A percentile compares a stretch with the other conserved stretches of the same genome.
These are phyloP conservation scores for Pistacia integerrima DNA, from an alignment of 345 rosid genomes.

Conservation along the genomic window DNA sequence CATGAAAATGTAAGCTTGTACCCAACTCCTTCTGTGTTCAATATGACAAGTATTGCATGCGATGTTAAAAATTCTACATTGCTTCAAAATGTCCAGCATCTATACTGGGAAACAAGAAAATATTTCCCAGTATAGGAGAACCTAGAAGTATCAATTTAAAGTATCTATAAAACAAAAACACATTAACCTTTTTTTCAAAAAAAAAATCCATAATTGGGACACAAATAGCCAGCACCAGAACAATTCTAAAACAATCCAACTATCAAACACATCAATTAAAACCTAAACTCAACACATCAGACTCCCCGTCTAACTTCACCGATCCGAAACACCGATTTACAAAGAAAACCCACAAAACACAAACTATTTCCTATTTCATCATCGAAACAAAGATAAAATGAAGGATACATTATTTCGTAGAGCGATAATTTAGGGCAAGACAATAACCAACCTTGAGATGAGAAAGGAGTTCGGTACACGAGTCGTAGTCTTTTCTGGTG, in stretches of 20 bases:
- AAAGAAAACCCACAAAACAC: not conserved
- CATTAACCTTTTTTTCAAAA: not conserved
- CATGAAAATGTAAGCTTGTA: not conserved
- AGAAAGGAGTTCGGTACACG: constrained; percentile 56
- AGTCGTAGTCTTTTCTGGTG: constrained; percentile 64
- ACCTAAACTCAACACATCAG: not conserved
- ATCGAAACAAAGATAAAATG: not conserved
- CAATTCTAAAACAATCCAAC: not conserved
- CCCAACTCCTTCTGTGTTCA: not conserved
- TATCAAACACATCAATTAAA: not conserved
- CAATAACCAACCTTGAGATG: constrained; percentile 91
- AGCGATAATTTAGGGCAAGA: constrained; percentile 34
- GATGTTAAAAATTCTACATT: not conserved
- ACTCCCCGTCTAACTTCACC: not conserved
- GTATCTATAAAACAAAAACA: not conserved
- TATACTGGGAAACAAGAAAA: no score
- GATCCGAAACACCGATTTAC: not conserved
- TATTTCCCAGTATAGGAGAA: not conserved
- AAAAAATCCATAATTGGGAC: not conserved
- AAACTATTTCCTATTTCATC: not conserved
- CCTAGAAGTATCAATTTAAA: not conserved
- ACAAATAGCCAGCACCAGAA: not conserved
- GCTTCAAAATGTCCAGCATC: not conserved
- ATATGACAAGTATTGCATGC: not conserved
- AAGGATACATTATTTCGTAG: not conserved